Percentiles rank a stretch among this genome's conserved stretches.
phyloP scores from a whole-genome alignment of 1,284 basidiomycete species.

The Cryptococcus jaspeensis region DNA sequence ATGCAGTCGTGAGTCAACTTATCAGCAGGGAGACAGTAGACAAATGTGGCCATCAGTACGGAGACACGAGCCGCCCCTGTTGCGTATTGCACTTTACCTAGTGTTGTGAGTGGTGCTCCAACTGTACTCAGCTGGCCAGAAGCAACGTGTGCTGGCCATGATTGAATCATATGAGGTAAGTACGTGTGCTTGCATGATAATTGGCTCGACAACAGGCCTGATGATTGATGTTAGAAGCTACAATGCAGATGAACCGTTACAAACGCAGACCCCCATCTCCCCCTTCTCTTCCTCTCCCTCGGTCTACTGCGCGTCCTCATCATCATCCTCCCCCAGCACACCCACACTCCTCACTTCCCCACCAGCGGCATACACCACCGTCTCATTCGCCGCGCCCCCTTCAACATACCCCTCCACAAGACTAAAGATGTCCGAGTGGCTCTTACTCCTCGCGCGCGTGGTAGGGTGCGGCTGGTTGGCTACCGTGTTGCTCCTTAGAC shows the following conservation, averaged over 20 bases:
- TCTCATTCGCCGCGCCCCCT: conserved; percentile 48
- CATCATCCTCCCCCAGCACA: conserved; percentile 36
- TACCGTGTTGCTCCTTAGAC: conserved; percentile 21
- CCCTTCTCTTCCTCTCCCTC: background rate
- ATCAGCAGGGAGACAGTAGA: too few relatives aligned
- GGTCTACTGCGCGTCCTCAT: too few relatives aligned
- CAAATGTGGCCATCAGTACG: too few relatives aligned
- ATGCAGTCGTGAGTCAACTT: too few relatives aligned
- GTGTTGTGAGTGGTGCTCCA: too few relatives aligned
- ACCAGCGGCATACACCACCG: conserved; percentile 46
- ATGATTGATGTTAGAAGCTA: background rate
- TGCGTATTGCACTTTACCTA: too few relatives aligned
- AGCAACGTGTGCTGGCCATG: too few relatives aligned
- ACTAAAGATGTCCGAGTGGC: conserved; percentile 46
- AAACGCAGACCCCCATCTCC: background rate
- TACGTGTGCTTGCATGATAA: too few relatives aligned
- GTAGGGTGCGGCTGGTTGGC: conserved; percentile 25
- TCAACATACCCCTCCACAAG: conserved; percentile 48
- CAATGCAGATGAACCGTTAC: background rate
- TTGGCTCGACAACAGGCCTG: background rate
- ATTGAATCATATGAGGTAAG: background rate
- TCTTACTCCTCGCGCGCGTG: conserved; percentile 38
- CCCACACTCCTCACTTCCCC: conserved; percentile 42
- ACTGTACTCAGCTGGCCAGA: too few relatives aligned
- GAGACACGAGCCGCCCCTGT: too few relatives aligned